A percentile compares a stretch with the other conserved stretches of the same genome.
Conservation (phyloP, 306 rosid genomes). For the Begonia loranthoides region DNA sequence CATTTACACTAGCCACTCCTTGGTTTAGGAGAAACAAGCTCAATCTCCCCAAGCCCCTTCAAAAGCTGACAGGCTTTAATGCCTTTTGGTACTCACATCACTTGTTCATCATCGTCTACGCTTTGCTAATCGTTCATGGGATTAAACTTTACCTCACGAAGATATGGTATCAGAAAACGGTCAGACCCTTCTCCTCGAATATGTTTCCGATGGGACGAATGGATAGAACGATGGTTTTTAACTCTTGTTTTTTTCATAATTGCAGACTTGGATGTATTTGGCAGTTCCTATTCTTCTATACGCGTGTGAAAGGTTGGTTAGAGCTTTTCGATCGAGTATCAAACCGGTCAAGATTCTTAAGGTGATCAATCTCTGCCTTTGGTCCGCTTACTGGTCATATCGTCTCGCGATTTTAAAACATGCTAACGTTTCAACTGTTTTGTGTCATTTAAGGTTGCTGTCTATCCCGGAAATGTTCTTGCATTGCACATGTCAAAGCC, state of each 20-base stretch:
- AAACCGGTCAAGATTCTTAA: constrained; percentile 53
- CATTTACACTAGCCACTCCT: constrained; percentile 71
- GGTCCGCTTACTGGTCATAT: not conserved
- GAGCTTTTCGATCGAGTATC: constrained; percentile 66
- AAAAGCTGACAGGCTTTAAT: constrained; percentile 72
- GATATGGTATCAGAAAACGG: constrained; percentile 82
- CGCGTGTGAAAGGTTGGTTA: constrained; percentile 71
- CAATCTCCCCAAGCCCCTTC: constrained; percentile 50
- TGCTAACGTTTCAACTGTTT: not conserved
- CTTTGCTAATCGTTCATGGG: constrained; percentile 61
- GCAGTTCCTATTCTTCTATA: constrained; percentile 63
- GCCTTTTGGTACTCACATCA: constrained; percentile 98
- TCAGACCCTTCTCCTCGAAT: constrained; percentile 1
- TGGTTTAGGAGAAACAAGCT: constrained; percentile 62
- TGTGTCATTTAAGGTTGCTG: constrained; percentile 49
- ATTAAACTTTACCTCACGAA: constrained; percentile 64
- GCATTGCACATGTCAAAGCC: constrained; percentile 78
- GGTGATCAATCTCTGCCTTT: constrained; percentile 18
- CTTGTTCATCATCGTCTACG: constrained; percentile 70
- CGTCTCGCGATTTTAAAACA: too few relatives aligned
- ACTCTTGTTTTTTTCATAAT: not conserved
- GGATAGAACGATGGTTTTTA: not conserved
- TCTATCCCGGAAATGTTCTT: constrained; percentile 89
- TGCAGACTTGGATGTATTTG: constrained; percentile 84
- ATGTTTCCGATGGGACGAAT: too few relatives aligned